Base-by-base conservation (phyloP, 495 filamentous ascomycete species). In the Podospora fimiseda region DNA sequence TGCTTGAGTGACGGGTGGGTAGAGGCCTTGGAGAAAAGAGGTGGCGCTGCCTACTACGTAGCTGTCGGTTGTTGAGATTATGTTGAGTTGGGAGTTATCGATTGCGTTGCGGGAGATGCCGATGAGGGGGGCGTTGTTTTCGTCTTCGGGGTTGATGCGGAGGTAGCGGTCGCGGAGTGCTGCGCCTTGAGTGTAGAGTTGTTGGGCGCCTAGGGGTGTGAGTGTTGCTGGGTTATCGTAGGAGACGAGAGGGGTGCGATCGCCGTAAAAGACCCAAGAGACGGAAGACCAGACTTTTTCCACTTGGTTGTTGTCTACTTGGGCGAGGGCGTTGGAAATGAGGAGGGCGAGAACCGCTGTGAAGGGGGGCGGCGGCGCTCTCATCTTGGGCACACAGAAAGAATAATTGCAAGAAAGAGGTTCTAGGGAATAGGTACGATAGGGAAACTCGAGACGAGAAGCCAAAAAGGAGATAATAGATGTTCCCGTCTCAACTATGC, bases 281-380 rank as follows among this genome's bases (percentile, higher is more conserved):
- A 69, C 63, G 1, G 69, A 70, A n/a, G 73, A 67, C 71, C 72
- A 76, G 41, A 76, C 64, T 15, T 62, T 67, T 48, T 71, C 66
- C 42, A 15, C n/a, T 61, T 67, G 8, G 27, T 5, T 33, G 27
- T 33, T 33, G 37, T 33, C 13, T 61, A 51, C 43, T 67, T 47
- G 64, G 1, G 70, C 66, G 11, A 56, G 49, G 56, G 46, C 30
- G 27, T 30, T 15, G 24, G 43, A 44, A 4, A 41, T 52, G 43
- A 68, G 45, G 23, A 58, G 30, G 16, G 50, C 46, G 37, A 63
- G 30, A 1, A 41, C 49, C 6, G 39, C 39, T n/a, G 14, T 4
- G 16, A n/a, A n/a, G 5, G 19, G 19, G 22, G 42, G 14, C 7
- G 42, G 15, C 3, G 42, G 18, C n/a, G 13, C 19, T 44, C 42